Evolutionary conservation across 1,139 yeast genomes (phyloP).

Genomic region (Ogataea hybrid): DNA sequence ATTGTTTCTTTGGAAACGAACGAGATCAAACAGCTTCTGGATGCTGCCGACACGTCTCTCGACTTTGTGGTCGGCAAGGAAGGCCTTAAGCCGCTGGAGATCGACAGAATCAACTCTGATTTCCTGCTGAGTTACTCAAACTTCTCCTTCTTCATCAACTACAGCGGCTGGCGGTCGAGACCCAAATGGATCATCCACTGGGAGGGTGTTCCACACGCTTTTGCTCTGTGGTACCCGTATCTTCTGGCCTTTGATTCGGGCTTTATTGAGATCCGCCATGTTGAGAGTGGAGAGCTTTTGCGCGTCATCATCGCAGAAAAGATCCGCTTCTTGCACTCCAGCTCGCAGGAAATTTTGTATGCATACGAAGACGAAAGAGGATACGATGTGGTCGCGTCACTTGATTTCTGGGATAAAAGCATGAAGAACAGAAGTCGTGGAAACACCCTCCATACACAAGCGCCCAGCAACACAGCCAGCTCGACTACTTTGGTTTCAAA

Average conservation of each 20-base stretch:
- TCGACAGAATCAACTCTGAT: slow-evolving; percentile 85
- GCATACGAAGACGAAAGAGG: too few species aligned
- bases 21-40: slow-evolving; percentile 73
- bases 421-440: too few species aligned
- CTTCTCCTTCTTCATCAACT: slow-evolving; percentile 89
- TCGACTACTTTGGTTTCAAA: too few species aligned
- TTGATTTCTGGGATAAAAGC: too few species aligned
- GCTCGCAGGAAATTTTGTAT: too few species aligned
- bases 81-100: slow-evolving; percentile 83
- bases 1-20: slow-evolving; percentile 82
- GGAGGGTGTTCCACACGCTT: slow-evolving; percentile 94
- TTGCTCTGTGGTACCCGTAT: slow-evolving; percentile 93
- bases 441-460: too few species aligned
- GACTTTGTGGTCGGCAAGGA: slow-evolving; percentile 93
- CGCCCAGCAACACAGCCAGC: too few species aligned
- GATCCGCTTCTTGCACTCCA: too few species aligned
- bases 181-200: slow-evolving; percentile 94
- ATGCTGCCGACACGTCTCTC: slow-evolving; percentile 94
- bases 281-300: slow-evolving; percentile 80
- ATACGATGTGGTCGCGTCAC: too few species aligned
- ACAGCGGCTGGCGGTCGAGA: slow-evolving; percentile 95
- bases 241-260: slow-evolving; percentile 85
- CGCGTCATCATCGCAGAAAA: too few species aligned
- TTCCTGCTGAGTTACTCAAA: slow-evolving; percentile 86
- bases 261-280: slow-evolving; percentile 89